A percentile compares a stretch with the other conserved stretches of the same genome.
Evolutionary conservation across 73 alveolate genomes (phyloP).

Genomic region (Tetrahymena borealis): DNA sequence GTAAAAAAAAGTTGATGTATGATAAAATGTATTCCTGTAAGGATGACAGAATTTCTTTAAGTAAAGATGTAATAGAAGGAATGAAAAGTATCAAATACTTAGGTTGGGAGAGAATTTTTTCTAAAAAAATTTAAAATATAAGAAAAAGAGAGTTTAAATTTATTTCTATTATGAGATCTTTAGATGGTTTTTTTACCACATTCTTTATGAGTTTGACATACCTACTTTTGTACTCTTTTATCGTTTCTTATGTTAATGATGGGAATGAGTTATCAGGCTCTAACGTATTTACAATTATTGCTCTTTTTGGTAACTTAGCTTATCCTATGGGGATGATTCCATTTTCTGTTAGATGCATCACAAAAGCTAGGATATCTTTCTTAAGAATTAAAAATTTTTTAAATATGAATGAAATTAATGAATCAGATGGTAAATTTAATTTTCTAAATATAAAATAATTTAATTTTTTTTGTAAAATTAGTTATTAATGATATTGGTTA

Average conservation of each 20-base stretch:
- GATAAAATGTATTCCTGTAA: slow-evolving; percentile 7
- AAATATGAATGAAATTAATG: slow-evolving; percentile 23
- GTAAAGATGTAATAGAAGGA: slow-evolving; percentile 38
- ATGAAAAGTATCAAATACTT: slow-evolving; percentile 32
- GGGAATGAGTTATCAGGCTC: slow-evolving; percentile 5
- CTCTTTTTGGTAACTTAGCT: slow-evolving; percentile 25
- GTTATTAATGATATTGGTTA: too few relatives aligned
- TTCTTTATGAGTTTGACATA: slow-evolving; percentile 5
- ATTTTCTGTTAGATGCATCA: slow-evolving; percentile 9
- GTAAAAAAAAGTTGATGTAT: neutral
- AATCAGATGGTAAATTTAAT: neutral
- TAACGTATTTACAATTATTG: slow-evolving; percentile 30
- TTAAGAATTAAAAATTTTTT: slow-evolving; percentile 7
- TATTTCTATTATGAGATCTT: neutral
- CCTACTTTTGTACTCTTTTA: slow-evolving; percentile 10
- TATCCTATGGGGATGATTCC: slow-evolving; percentile 34
- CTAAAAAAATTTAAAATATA: slow-evolving; percentile 4
- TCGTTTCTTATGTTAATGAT: neutral
- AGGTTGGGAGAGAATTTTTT: slow-evolving; percentile 22
- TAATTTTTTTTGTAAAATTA: neutral
- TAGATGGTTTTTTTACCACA: slow-evolving; percentile 14
- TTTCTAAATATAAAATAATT: neutral
- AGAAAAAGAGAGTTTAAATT: slow-evolving; percentile 15
- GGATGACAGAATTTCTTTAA: slow-evolving; percentile 20
- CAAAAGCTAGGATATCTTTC: slow-evolving; percentile 25